A percentile compares a stretch with the other conserved stretches of the same genome.
Evolutionary conservation across 805 yeast species (phyloP).

Genomic region (Schizosaccharomyces lindneri): DNA sequence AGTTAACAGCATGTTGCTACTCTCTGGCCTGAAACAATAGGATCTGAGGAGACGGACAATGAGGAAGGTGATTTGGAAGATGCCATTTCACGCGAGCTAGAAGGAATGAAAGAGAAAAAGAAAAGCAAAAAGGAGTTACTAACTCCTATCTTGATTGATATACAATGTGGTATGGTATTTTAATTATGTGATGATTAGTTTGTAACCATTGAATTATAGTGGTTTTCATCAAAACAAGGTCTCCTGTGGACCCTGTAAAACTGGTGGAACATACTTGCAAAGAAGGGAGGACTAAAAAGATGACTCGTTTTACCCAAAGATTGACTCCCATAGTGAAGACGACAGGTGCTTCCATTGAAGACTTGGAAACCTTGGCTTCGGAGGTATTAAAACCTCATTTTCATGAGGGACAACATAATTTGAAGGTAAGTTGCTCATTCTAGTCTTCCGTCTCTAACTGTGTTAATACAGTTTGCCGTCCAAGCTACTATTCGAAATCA

Average conservation of each 20-base stretch:
- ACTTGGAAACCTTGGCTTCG: conserved; percentile 32
- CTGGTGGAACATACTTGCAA: conserved; percentile 41
- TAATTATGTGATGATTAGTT: too few relatives aligned
- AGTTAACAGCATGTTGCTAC: neutral
- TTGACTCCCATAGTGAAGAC: conserved; percentile 59
- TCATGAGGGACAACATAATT: conserved; percentile 18
- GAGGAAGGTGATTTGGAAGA: conserved; percentile 9
- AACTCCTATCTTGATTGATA: conserved; percentile 11
- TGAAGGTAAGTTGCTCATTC: conserved; percentile 4
- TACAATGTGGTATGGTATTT: conserved; percentile 19
- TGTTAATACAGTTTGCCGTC: conserved; percentile 34
- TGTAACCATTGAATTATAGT: conserved; percentile 14
- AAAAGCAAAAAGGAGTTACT: conserved; percentile 8
- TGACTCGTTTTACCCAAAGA: conserved; percentile 53
- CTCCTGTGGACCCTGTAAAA: conserved; percentile 54
- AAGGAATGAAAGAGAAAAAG: conserved; percentile 23
- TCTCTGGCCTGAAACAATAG: conserved; percentile 6
- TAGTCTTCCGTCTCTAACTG: too few relatives aligned
- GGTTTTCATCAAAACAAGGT: conserved; percentile 55
- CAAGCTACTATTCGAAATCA: conserved; percentile 60
- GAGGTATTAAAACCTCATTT: conserved; percentile 45
- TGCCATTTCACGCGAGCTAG: conserved; percentile 15
- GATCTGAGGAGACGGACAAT: conserved; percentile 14
- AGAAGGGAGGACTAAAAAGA: conserved; percentile 25
- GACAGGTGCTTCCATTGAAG: conserved; percentile 45